Evolutionary conservation across 805 yeast genomes (phyloP).

Genomic region (Ogataea haglerorum): DNA sequence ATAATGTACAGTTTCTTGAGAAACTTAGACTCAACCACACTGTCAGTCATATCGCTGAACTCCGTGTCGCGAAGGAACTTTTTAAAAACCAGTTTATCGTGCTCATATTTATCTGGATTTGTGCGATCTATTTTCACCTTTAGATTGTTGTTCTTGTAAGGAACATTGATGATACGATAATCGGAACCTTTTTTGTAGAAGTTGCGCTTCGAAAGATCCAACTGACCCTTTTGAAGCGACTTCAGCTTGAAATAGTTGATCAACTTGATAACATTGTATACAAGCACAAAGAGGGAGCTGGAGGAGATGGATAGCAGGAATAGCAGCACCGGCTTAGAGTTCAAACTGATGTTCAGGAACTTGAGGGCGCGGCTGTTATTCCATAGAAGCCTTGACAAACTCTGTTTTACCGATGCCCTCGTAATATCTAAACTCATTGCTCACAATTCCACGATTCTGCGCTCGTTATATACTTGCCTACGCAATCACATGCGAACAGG

Average conservation of each 20-base stretch:
- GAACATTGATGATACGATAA: conserved; percentile 44
- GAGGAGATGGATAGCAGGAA: conserved; percentile 30
- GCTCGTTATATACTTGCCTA: conserved; percentile 3
- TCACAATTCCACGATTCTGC: not conserved
- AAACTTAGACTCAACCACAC: conserved; percentile 50
- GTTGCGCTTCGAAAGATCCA: conserved; percentile 3
- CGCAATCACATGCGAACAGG: conserved; percentile 6
- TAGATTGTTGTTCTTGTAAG: conserved; percentile 38
- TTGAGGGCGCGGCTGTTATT: conserved; percentile 17
- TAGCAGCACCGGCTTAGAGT: conserved; percentile 33
- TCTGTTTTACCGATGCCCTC: not conserved
- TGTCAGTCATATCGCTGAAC: not conserved
- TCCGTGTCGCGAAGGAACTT: conserved; percentile 37
- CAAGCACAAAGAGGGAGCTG: conserved; percentile 20
- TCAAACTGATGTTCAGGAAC: conserved; percentile 25
- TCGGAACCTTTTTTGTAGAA: conserved; percentile 5
- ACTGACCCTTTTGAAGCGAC: not conserved
- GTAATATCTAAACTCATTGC: not conserved
- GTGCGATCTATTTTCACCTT: conserved; percentile 46
- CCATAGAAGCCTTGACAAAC: conserved; percentile 11
- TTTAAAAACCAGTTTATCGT: conserved; percentile 52
- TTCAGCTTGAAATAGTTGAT: conserved; percentile 17
- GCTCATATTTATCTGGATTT: conserved; percentile 49
- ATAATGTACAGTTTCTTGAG: conserved; percentile 69
- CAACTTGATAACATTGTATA: conserved; percentile 27